These are phyloP conservation scores for Fusarium sp. DNA, from an alignment of 2,329 filamentous ascomycete species.

Conservation along the genomic window DNA sequence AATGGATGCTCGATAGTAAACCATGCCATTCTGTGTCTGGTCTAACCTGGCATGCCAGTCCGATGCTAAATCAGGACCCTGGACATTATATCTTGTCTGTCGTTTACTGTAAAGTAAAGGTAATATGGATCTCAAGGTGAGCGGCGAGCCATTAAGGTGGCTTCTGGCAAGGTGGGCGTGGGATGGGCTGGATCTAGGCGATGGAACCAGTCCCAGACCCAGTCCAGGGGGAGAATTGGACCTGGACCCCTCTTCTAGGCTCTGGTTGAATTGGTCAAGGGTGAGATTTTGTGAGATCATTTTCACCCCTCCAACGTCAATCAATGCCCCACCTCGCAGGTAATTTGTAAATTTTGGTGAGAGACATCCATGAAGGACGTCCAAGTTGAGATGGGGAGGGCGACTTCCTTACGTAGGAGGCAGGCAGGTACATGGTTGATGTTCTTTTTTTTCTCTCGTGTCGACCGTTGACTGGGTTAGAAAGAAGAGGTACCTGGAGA, in stretches of 20 bases:
- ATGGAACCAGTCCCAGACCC: slow-evolving; percentile 18
- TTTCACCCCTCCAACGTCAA: slow-evolving; percentile 33
- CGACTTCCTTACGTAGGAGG: slow-evolving; percentile 22
- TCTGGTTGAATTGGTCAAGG: slow-evolving; percentile 18
- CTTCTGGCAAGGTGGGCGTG: slow-evolving; percentile 11
- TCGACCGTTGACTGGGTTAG: slow-evolving; percentile 32
- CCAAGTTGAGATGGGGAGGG: slow-evolving; percentile 20
- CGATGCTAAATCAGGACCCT: slow-evolving; percentile 6
- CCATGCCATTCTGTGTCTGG: slow-evolving; percentile 10
- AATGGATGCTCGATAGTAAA: slow-evolving; percentile 7
- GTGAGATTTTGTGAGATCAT: slow-evolving; percentile 31
- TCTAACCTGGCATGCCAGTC: neutral
- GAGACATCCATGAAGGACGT: slow-evolving; percentile 13
- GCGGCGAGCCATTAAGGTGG: slow-evolving; percentile 23
- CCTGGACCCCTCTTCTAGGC: slow-evolving; percentile 7
- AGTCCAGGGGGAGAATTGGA: slow-evolving; percentile 12
- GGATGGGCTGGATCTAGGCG: slow-evolving; percentile 35
- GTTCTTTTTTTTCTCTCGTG: slow-evolving; percentile 29
- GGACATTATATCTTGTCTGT: slow-evolving; percentile 2
- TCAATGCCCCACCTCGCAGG: slow-evolving; percentile 39
- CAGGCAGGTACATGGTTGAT: neutral
- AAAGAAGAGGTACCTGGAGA: neutral
- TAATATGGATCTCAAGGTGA: slow-evolving; percentile 24
- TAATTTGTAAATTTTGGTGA: slow-evolving; percentile 24
- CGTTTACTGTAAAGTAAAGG: slow-evolving; percentile 13